These are phyloP conservation scores for Stenogyne calaminthoides DNA, from an alignment of 305 asterid genomes.

Conservation along the genomic window DNA sequence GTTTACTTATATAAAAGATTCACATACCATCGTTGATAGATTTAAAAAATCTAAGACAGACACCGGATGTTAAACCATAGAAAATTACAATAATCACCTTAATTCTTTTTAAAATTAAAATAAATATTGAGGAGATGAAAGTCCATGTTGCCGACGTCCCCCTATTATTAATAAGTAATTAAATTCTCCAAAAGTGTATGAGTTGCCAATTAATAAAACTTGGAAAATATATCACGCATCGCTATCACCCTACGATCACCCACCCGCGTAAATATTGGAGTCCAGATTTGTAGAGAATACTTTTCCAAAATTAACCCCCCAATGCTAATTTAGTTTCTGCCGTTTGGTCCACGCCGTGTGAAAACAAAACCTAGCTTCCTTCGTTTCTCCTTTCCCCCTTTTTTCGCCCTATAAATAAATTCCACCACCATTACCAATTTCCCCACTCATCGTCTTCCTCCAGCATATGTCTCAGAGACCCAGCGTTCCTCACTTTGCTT, in stretches of 20 bases:
- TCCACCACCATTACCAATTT: constrained; percentile 15
- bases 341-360: constrained; percentile 20
- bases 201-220: background rate
- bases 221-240: background rate
- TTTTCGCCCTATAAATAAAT: constrained; percentile 37
- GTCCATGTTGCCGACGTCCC: constrained; percentile 6
- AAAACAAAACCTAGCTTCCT: constrained; percentile 36
- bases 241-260: too few relatives aligned
- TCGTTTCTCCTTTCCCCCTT: background rate
- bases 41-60: too few relatives aligned
- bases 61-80: too few relatives aligned
- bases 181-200: too few relatives aligned
- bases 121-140: background rate
- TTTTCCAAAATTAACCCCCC: background rate
- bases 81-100: too few relatives aligned
- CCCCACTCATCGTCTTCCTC: background rate
- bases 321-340: background rate
- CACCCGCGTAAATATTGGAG: constrained; percentile 21
- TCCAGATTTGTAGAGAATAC: background rate
- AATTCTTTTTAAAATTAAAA: too few relatives aligned
- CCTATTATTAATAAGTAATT: too few relatives aligned
- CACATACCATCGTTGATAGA: too few relatives aligned
- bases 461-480: constrained; percentile 86
- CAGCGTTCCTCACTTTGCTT: constrained; percentile 82
- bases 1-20: too few relatives aligned